A percentile compares a stretch with the other conserved stretches of the same genome.
These are phyloP conservation scores for Penicillium sp. DNA, from an alignment of 2,329 filamentous ascomycete species.

Conservation along the genomic window DNA sequence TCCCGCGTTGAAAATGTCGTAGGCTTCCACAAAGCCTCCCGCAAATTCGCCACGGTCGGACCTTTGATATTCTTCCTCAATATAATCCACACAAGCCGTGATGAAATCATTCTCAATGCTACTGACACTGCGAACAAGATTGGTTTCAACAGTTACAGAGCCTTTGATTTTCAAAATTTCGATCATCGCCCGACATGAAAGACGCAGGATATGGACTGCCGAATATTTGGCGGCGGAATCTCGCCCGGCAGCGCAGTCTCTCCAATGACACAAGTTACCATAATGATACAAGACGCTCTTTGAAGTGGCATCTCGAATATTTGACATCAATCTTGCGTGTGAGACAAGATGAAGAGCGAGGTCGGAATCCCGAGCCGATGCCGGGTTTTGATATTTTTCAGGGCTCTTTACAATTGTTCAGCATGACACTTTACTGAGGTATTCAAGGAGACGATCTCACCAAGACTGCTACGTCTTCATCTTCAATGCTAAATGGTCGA, in stretches of 20 bases:
- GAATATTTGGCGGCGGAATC: background rate
- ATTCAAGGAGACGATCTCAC: slow-evolving; percentile 8
- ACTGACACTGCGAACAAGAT: slow-evolving; percentile 5
- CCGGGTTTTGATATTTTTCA: slow-evolving; percentile 1
- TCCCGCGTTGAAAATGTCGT: slow-evolving; percentile 26
- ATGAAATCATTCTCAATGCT: slow-evolving; percentile 16
- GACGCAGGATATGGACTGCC: background rate
- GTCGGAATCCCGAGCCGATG: background rate
- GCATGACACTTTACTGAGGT: background rate
- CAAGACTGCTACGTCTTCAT: slow-evolving; percentile 25
- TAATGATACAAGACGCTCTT: slow-evolving; percentile 21
- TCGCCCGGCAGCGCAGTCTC: slow-evolving; percentile 8
- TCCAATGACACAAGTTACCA: slow-evolving; percentile 25
- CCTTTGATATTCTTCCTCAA: slow-evolving; percentile 22
- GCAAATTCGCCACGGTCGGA: slow-evolving; percentile 19
- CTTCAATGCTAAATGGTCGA: slow-evolving; percentile 28
- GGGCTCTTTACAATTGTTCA: background rate
- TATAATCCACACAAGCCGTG: slow-evolving; percentile 15
- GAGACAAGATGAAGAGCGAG: slow-evolving; percentile 20
- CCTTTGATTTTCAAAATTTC: slow-evolving; percentile 19
- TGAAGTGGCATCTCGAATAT: slow-evolving; percentile 11
- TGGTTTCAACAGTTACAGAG: slow-evolving; percentile 3
- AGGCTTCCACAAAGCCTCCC: slow-evolving; percentile 22
- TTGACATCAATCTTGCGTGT: slow-evolving; percentile 26
- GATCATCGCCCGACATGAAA: slow-evolving; percentile 16